These are phyloP conservation scores for Macrolepiota dolichaula DNA, from an alignment of 768 basidiomycete species.

Conservation along the genomic window DNA sequence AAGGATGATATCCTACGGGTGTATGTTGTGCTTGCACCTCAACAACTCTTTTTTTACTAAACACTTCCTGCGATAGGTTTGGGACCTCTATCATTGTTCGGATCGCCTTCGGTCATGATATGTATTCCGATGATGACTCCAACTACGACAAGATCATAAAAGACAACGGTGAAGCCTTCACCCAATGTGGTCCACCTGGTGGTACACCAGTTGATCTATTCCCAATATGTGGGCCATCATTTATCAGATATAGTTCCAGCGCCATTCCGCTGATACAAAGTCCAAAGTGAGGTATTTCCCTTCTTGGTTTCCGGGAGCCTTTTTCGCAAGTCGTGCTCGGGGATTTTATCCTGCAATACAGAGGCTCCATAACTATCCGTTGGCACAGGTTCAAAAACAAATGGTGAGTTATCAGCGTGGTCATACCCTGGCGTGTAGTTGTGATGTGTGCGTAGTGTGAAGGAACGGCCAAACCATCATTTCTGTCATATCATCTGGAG, in stretches of 20 bases:
- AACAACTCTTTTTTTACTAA: not conserved
- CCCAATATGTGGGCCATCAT: too few species aligned
- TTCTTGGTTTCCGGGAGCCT: slow-evolving; percentile 21
- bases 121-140: not conserved
- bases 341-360: slow-evolving; percentile 2
- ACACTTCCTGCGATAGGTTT: not conserved
- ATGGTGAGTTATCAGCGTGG: slow-evolving; percentile 3
- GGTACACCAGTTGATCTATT: slow-evolving; percentile 4
- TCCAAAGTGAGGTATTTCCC: slow-evolving; percentile 19
- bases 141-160: not conserved
- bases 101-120: too few species aligned
- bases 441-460: not conserved
- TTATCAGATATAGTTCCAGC: too few species aligned
- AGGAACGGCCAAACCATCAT: not conserved
- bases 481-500: not conserved
- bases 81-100: not conserved
- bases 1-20: not conserved
- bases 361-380: slow-evolving; percentile 15
- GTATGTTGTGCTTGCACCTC: not conserved
- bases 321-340: slow-evolving; percentile 16
- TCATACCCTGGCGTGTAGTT: not conserved
- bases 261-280: not conserved
- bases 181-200: slow-evolving; percentile 1
- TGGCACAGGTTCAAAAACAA: slow-evolving; percentile 16
- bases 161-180: not conserved